Conservation (phyloP, 2,329 filamentous ascomycete species). For the Thermoascus crustaceus region DNA sequence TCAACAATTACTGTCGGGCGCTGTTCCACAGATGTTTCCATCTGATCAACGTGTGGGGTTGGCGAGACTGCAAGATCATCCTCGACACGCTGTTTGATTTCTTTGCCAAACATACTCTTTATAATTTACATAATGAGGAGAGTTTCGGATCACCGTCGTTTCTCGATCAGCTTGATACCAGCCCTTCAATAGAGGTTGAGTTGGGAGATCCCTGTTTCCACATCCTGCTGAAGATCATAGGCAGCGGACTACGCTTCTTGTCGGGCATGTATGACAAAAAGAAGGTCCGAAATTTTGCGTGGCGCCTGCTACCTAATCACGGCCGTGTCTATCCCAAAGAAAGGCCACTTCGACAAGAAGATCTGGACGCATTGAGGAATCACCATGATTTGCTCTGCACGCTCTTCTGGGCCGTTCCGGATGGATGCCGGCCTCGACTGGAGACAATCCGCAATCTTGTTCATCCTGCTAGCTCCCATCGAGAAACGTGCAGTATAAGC, state of each 20-base stretch:
- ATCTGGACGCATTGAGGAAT: constrained; percentile 51
- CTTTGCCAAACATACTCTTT: constrained; percentile 47
- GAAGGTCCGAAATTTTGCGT: constrained; percentile 49
- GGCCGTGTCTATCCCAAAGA: constrained; percentile 54
- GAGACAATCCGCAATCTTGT: constrained; percentile 47
- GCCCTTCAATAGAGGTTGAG: constrained; percentile 37
- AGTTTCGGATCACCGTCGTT: constrained; percentile 46
- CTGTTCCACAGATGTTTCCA: constrained; percentile 46
- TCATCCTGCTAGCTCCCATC: constrained; percentile 49
- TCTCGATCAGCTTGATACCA: constrained; percentile 41
- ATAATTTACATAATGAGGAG: constrained; percentile 45
- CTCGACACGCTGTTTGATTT: constrained; percentile 52
- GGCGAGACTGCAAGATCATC: constrained; percentile 47
- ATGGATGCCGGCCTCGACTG: constrained; percentile 45
- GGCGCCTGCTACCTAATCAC: constrained; percentile 53
- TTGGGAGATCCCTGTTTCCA: constrained; percentile 49
- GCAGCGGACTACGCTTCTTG: constrained; percentile 42
- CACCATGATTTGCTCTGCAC: constrained; percentile 55
- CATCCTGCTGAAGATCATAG: constrained; percentile 51
- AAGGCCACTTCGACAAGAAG: constrained; percentile 42
- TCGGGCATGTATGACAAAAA: constrained; percentile 41
- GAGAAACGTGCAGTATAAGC: constrained; percentile 51
- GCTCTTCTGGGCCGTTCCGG: constrained; percentile 50
- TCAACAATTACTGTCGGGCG: constrained; percentile 48
- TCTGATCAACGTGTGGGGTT: constrained; percentile 49